Base-by-base conservation (phyloP, 2,329 filamentous ascomycete genomes). In the Aspergillus neotritici region DNA sequence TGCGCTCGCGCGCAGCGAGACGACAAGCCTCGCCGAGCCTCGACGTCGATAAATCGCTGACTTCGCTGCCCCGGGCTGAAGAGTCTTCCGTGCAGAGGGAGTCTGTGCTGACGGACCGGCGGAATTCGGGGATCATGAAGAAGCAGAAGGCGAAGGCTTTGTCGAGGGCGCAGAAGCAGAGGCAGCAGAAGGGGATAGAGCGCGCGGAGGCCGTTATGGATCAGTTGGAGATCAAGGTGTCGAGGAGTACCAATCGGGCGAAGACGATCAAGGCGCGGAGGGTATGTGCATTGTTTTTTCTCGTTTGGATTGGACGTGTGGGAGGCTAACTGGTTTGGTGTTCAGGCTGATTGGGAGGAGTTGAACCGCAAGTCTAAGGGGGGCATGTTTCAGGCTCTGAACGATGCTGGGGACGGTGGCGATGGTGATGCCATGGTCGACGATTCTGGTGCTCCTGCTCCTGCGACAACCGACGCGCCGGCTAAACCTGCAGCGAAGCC, bases 1-100 rank as follows among this genome's bases (percentile, higher is more conserved):
- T 71, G 12, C 76, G 77, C 56, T 81, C 79, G 38, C 77, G 79
- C 44, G 78, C 79, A 43, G 77, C 77, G 31, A 74, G 78, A 50
- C 72, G 79, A 53, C 78, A 72, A 48, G 70, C 66, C 41, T 78
- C 76, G 5, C 79, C 78, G 14, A 74, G 74, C 41, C 62, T 76
- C 49, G 62, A 76, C 48, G 56, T 74, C 37, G 72, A 77, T 60
- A 75, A 75, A 56, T 73, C 73, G 34, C 55, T 77, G 39, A 69
- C 58, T 43, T 59, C 67, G 34, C 56, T 62, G 53, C 68, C 71
- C 34, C 62, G 71, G 47, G 64, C 60, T 12, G 66, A 65, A 41
- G 56, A 68, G 39, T 56, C 67, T 35, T 53, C 53, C 30, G 51
- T 63, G 40, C 66, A 65, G 50, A 65, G 67, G 30, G 64, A 70